Conservation (phyloP, 345 rosid genomes). For the Moricandia arvensis region DNA sequence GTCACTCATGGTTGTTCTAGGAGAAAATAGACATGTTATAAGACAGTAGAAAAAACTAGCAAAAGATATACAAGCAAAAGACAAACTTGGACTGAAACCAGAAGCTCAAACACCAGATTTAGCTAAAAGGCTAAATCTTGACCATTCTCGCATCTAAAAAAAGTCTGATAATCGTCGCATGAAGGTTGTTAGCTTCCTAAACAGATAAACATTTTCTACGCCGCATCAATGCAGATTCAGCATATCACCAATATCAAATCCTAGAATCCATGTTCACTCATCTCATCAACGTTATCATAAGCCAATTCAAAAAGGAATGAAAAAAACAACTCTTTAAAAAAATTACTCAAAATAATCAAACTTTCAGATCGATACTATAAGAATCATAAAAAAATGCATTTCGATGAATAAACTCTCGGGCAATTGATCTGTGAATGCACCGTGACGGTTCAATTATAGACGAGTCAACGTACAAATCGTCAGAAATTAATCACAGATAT, state of each 20-base stretch:
- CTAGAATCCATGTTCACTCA: neutral
- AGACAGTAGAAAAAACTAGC: neutral
- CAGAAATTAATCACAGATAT: neutral
- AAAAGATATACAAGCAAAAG: too few species aligned
- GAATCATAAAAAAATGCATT: conserved; percentile 2
- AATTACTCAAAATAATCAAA: conserved; percentile 9
- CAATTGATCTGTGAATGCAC: conserved; percentile 30
- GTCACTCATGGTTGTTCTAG: conserved; percentile 62
- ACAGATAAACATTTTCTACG: neutral
- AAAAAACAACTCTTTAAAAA: too few species aligned
- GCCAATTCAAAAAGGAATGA: neutral
- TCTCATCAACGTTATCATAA: neutral
- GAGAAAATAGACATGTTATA: neutral
- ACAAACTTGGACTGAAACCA: too few species aligned
- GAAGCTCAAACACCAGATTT: too few species aligned
- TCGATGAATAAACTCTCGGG: neutral
- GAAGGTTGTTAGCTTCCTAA: neutral
- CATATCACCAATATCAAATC: neutral
- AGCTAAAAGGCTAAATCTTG: too few species aligned
- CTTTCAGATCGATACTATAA: conserved; percentile 19
- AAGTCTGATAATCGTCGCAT: neutral
- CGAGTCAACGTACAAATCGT: conserved; percentile 20
- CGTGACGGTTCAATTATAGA: conserved; percentile 1
- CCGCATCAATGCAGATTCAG: too few species aligned
- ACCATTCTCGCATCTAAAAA: neutral